phyloP scores from a whole-genome alignment of 2,329 filamentous ascomycete genomes.

The Esteya vermicola region DNA sequence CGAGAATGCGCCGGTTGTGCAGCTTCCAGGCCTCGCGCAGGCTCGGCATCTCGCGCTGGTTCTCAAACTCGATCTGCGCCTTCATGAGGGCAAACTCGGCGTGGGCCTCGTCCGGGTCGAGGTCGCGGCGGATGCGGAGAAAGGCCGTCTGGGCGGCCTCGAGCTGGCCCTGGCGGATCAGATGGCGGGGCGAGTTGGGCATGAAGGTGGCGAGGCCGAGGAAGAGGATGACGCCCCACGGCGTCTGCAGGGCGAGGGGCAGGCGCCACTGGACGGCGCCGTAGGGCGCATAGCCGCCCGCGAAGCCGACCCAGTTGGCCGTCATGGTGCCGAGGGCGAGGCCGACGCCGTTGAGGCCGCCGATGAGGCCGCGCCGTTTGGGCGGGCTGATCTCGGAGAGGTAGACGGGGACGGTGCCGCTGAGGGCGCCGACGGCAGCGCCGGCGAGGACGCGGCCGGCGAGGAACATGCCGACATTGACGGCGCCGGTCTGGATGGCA shows the following conservation, averaged over 20 bases:
- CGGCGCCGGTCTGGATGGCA: conserved; percentile 14
- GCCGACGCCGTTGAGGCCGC: conserved; percentile 14
- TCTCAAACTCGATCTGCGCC: conserved; percentile 40
- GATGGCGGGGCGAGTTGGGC: conserved; percentile 14
- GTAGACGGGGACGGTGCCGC: conserved; percentile 3
- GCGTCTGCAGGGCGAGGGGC: conserved; percentile 18
- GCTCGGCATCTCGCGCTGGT: conserved; percentile 36
- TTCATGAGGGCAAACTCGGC: conserved; percentile 40
- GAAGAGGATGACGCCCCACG: conserved; percentile 8
- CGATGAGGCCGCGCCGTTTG: conserved; percentile 3
- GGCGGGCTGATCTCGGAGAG: conserved; percentile 23
- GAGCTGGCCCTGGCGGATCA: conserved; percentile 12
- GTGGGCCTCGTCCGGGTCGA: conserved; percentile 19
- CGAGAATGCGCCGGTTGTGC: conserved; percentile 34
- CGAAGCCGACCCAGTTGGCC: conserved; percentile 7
- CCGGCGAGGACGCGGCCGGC: conserved; percentile 5
- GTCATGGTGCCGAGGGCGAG: conserved; percentile 21
- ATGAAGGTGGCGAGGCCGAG: conserved; percentile 13
- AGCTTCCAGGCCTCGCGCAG: conserved; percentile 35
- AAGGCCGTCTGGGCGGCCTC: conserved; percentile 12
- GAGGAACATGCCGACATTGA: conserved; percentile 17
- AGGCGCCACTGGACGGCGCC: conserved; percentile 19
- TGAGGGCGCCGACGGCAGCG: conserved; percentile 15
- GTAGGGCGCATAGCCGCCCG: conserved; percentile 3
- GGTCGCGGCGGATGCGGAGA: conserved; percentile 31